Evolutionary conservation across 495 filamentous ascomycete species (phyloP).

Genomic region (Polyplosphaeria fusca): DNA sequence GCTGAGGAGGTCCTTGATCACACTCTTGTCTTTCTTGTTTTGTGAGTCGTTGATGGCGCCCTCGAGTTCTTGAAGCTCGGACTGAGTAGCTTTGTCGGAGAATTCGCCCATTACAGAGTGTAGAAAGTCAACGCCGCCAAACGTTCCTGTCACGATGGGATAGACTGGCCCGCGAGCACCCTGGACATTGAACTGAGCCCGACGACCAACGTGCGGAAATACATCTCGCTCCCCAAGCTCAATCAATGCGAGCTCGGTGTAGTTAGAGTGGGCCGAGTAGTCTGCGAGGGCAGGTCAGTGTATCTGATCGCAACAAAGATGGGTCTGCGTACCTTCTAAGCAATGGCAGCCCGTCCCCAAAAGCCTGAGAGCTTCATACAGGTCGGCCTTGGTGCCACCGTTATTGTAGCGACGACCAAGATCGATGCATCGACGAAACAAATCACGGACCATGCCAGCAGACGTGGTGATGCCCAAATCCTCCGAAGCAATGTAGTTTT

Average conservation of each 20-base stretch:
- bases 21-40: constrained; percentile 53
- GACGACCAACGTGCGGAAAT: constrained; percentile 80
- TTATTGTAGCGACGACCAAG: constrained; percentile 67
- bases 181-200: constrained; percentile 61
- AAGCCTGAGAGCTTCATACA: constrained; percentile 80
- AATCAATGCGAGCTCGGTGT: constrained; percentile 77
- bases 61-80: constrained; percentile 79
- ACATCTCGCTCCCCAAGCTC: constrained; percentile 74
- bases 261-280: constrained; percentile 89
- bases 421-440: constrained; percentile 68
- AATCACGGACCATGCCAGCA: constrained; percentile 66
- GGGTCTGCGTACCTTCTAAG: constrained; percentile 52
- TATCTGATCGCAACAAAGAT: background rate
- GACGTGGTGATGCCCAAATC: constrained; percentile 69
- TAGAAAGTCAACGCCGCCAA: constrained; percentile 82
- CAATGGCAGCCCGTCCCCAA: constrained; percentile 86
- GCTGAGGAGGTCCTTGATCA: constrained; percentile 70
- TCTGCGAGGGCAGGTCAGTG: too few relatives aligned
- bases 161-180: constrained; percentile 64
- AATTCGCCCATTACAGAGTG: constrained; percentile 88
- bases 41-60: constrained; percentile 63
- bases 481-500: constrained; percentile 89
- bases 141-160: constrained; percentile 75
- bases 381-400: constrained; percentile 58
- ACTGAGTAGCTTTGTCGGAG: constrained; percentile 82